phyloP scores from a whole-genome alignment of 192 early-diverging fungal species.

The Pilaira anomala region DNA sequence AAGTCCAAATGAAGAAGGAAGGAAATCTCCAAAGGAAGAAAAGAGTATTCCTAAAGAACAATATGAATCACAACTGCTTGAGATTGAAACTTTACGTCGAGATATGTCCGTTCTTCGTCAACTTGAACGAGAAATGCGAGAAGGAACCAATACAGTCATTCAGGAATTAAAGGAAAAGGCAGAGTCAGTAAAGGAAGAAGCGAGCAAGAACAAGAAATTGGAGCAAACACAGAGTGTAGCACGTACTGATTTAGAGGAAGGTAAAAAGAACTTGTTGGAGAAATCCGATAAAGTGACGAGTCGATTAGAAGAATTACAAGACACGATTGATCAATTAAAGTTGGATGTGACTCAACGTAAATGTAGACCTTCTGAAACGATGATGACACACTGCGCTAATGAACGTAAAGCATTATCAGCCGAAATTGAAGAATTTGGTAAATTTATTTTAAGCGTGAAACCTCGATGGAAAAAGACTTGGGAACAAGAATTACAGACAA shows the following conservation, averaged over 20 bases:
- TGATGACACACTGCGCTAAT: slow-evolving; percentile 51
- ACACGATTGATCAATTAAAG: slow-evolving; percentile 69
- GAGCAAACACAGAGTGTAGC: background rate
- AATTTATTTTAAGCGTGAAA: slow-evolving; percentile 59
- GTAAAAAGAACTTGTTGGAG: slow-evolving; percentile 44
- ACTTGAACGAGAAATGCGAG: slow-evolving; percentile 38
- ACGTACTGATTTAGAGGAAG: slow-evolving; percentile 46
- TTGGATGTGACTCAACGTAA: slow-evolving; percentile 69
- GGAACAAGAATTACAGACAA: slow-evolving; percentile 80
- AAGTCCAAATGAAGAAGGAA: too few species aligned
- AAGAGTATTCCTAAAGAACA: background rate
- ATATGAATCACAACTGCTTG: slow-evolving; percentile 39
- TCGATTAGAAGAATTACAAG: slow-evolving; percentile 58
- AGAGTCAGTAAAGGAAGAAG: slow-evolving; percentile 18
- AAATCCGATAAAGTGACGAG: slow-evolving; percentile 47
- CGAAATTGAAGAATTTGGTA: slow-evolving; percentile 52
- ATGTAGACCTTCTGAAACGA: slow-evolving; percentile 51
- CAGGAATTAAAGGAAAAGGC: slow-evolving; percentile 21
- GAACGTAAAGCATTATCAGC: slow-evolving; percentile 49
- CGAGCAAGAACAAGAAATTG: background rate
- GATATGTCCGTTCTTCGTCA: slow-evolving; percentile 49
- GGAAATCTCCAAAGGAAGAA: background rate
- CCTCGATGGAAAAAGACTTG: slow-evolving; percentile 82
- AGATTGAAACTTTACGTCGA: slow-evolving; percentile 46
- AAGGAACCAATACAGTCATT: slow-evolving; percentile 9